Evolutionary conservation across 345 rosid species (phyloP).

Genomic region (Salix viminalis): DNA sequence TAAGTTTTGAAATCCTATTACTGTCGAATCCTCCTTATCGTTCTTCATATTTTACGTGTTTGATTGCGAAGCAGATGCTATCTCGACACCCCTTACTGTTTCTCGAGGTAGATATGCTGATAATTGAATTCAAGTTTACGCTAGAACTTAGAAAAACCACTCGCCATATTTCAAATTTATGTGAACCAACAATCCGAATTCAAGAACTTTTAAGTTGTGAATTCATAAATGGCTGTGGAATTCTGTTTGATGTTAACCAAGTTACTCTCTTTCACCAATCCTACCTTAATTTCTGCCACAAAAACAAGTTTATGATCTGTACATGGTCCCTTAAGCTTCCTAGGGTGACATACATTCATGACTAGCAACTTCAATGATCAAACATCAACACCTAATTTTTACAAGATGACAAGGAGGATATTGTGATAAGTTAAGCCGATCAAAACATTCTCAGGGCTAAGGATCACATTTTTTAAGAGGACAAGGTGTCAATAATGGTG

Average conservation of each 20-base stretch:
- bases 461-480: conserved; percentile 26
- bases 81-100: too few species aligned
- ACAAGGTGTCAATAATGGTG: conserved; percentile 81
- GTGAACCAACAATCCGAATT: background rate
- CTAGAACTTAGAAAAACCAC: too few species aligned
- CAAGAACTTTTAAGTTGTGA: too few species aligned
- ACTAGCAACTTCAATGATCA: background rate
- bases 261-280: background rate
- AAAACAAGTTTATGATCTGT: background rate
- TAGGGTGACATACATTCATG: background rate
- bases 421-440: background rate
- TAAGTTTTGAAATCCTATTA: too few species aligned
- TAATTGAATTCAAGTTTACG: too few species aligned
- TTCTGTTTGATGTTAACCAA: too few species aligned
- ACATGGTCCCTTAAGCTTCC: background rate
- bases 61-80: too few species aligned
- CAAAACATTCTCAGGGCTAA: background rate
- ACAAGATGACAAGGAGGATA: conserved; percentile 11
- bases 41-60: too few species aligned
- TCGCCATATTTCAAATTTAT: background rate
- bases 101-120: too few species aligned
- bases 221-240: too few species aligned
- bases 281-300: background rate
- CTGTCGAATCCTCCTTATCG: too few species aligned
- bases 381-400: background rate